These are phyloP conservation scores for Zymoseptoria pseudotritici DNA, from an alignment of 2,329 filamentous ascomycete species.

Conservation along the genomic window DNA sequence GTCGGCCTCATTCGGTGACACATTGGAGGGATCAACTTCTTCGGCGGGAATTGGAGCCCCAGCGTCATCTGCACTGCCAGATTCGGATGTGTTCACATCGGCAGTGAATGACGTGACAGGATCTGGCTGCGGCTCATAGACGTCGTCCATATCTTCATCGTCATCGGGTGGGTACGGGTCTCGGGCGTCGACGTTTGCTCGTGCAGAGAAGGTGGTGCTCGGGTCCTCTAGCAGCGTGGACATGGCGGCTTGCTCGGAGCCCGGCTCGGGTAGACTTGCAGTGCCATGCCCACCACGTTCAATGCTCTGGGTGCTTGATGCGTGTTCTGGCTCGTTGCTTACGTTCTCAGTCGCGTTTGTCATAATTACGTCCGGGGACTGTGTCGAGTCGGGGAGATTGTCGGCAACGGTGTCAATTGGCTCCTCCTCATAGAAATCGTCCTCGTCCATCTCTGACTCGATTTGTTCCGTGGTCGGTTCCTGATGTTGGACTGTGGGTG, in stretches of 20 bases:
- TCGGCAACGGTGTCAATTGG: background rate
- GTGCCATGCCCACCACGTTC: background rate
- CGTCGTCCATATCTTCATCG: background rate
- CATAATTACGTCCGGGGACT: background rate
- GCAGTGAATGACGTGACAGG: background rate
- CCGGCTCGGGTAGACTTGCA: background rate
- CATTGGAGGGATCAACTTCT: background rate
- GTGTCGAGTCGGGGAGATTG: background rate
- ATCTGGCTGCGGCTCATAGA: background rate
- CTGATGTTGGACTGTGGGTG: background rate
- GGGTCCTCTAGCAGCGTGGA: background rate
- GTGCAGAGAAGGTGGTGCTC: background rate
- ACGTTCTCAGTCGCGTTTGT: background rate
- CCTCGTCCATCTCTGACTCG: constrained; percentile 3
- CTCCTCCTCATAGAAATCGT: constrained; percentile 1
- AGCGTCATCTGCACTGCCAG: background rate
- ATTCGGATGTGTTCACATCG: background rate
- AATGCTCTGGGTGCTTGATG: background rate
- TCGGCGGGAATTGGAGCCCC: background rate
- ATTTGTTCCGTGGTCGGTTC: background rate
- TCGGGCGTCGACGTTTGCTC: background rate
- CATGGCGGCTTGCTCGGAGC: background rate
- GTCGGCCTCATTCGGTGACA: background rate
- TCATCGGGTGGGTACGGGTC: background rate
- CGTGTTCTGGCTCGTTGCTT: background rate